Percentiles rank a stretch among this genome's conserved stretches.
These are phyloP conservation scores for Beauveria medogensis DNA, from an alignment of 2,329 filamentous ascomycete species.

Conservation along the genomic window DNA sequence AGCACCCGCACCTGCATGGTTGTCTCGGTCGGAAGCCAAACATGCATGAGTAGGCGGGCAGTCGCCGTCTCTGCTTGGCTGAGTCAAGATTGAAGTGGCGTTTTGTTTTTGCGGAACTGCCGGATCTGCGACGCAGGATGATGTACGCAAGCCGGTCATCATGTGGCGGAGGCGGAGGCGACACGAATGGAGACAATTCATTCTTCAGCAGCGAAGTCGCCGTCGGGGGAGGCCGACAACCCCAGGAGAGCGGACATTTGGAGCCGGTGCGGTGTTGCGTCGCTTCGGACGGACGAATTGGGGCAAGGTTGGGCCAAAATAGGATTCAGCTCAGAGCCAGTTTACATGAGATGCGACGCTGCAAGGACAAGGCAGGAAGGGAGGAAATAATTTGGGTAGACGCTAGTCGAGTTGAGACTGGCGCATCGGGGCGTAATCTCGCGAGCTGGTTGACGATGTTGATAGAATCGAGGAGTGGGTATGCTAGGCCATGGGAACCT, in stretches of 20 bases:
- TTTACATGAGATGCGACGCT: slow-evolving; percentile 4
- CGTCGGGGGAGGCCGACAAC: not conserved
- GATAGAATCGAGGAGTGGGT: no score
- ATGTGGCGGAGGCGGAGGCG: not conserved
- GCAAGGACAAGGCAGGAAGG: not conserved
- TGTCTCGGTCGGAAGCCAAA: not conserved
- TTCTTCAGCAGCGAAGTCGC: not conserved
- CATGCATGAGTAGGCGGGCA: not conserved
- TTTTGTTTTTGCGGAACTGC: not conserved
- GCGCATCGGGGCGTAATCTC: not conserved
- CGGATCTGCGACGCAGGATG: slow-evolving; percentile 1
- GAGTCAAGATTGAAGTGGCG: not conserved
- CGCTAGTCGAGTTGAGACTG: not conserved
- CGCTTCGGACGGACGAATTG: not conserved
- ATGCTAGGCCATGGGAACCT: no score
- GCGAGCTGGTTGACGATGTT: not conserved
- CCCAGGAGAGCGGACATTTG: not conserved
- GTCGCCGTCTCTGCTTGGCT: not conserved
- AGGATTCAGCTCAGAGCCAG: not conserved
- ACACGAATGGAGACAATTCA: not conserved
- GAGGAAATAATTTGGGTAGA: not conserved
- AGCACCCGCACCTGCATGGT: not conserved
- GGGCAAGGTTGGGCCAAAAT: not conserved
- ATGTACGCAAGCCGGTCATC: not conserved
- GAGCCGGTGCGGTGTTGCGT: not conserved